Percentiles rank a stretch among this genome's conserved stretches.
These are phyloP conservation scores for Kwoniella botswanensis DNA, from an alignment of 768 basidiomycete genomes.

Conservation along the genomic window DNA sequence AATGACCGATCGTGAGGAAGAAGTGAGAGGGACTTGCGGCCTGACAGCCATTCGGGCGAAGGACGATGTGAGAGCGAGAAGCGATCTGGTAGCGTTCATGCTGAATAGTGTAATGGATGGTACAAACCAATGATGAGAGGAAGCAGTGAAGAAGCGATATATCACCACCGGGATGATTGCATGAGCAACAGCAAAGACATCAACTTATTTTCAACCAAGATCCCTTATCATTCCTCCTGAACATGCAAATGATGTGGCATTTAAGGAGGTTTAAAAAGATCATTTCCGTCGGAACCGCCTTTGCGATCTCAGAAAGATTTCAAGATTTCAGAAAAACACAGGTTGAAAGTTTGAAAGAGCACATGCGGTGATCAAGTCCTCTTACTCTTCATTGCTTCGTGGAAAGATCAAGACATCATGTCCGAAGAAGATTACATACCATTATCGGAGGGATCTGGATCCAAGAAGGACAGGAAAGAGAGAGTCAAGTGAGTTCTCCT, in stretches of 20 bases:
- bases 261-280: not conserved
- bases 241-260: slow-evolving; percentile 13
- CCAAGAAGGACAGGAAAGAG: slow-evolving; percentile 37
- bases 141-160: too few species aligned
- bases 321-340: slow-evolving; percentile 22
- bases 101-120: not conserved
- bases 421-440: slow-evolving; percentile 34
- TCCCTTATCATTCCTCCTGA: slow-evolving; percentile 5
- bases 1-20: slow-evolving; percentile 29
- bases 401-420: slow-evolving; percentile 12
- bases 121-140: too few species aligned
- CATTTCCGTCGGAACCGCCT: not conserved
- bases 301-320: not conserved
- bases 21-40: slow-evolving; percentile 32
- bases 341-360: not conserved
- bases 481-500: slow-evolving; percentile 43
- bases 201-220: not conserved
- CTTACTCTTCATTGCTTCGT: not conserved
- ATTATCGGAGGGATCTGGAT: slow-evolving; percentile 15
- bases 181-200: not conserved
- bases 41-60: slow-evolving; percentile 30
- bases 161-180: not conserved
- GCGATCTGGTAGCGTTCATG: slow-evolving; percentile 23
- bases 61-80: slow-evolving; percentile 19
- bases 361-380: too few species aligned